phyloP scores from a whole-genome alignment of 2,329 filamentous ascomycete species.

The Curvularia verruculosa region DNA sequence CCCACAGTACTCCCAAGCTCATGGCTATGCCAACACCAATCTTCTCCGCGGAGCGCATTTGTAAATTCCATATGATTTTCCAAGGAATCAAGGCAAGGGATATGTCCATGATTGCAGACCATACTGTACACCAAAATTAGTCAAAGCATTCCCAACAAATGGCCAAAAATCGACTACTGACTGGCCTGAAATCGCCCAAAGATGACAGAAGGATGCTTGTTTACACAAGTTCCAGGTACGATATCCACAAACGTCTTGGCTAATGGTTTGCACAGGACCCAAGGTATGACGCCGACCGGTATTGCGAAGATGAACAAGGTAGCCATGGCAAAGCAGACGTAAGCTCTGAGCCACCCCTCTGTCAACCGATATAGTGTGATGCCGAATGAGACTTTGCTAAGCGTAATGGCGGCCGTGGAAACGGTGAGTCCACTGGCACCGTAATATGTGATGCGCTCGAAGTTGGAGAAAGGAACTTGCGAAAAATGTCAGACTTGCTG shows the following conservation, averaged over 20 bases:
- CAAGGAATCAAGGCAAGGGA: constrained; percentile 18
- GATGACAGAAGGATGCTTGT: constrained; percentile 11
- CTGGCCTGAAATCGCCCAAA: constrained; percentile 14
- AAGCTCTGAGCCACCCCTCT: constrained; percentile 10
- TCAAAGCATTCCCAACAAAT: background rate
- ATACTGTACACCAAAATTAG: constrained; percentile 13
- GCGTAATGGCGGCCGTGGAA: constrained; percentile 2
- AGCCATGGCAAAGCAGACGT: constrained; percentile 16
- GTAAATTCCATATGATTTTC: constrained; percentile 15
- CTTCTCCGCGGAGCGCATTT: constrained; percentile 19
- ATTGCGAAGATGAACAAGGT: constrained; percentile 12
- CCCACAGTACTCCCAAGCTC: constrained; percentile 20
- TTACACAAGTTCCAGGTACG: constrained; percentile 10
- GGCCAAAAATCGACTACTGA: background rate
- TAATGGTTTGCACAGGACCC: constrained; percentile 15
- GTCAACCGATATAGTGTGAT: constrained; percentile 20
- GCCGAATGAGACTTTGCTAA: constrained; percentile 23
- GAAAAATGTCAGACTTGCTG: background rate
- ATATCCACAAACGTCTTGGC: constrained; percentile 14
- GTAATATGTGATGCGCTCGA: constrained; percentile 11
- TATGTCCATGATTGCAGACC: constrained; percentile 22
- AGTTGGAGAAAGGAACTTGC: constrained; percentile 4
- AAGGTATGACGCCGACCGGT: constrained; percentile 10
- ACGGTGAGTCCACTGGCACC: constrained; percentile 8
- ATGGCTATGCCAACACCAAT: constrained; percentile 20